Conservation (phyloP, 2,329 filamentous ascomycete genomes). For the Phaeosphaeriaceae sp. region DNA sequence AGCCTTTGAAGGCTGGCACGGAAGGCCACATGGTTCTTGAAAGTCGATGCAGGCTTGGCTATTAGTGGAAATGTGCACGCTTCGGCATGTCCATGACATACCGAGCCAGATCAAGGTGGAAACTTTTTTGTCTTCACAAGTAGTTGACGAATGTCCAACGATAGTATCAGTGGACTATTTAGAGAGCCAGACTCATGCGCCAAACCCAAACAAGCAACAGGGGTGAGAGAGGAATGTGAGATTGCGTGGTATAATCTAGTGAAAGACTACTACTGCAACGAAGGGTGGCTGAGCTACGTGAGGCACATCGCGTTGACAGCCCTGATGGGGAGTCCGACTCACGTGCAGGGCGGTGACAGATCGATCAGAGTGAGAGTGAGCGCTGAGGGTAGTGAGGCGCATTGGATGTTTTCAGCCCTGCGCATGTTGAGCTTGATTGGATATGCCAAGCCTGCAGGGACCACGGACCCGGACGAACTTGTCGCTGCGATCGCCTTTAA, state of each 20-base stretch:
- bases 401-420: conserved; percentile 6
- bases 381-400: conserved; percentile 7
- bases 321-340: too few species aligned
- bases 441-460: conserved; percentile 13
- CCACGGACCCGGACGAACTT: conserved; percentile 12
- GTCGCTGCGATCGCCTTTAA: conserved; percentile 1
- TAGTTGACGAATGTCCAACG: background rate
- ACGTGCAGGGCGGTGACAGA: too few species aligned
- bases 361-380: background rate
- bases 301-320: too few species aligned
- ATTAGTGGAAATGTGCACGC: conserved; percentile 13
- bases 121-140: background rate
- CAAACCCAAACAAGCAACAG: background rate
- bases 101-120: conserved; percentile 1
- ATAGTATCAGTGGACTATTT: too few species aligned
- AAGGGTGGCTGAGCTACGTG: background rate
- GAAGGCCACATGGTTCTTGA: conserved; percentile 39
- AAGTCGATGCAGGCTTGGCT: conserved; percentile 4
- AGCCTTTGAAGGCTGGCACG: conserved; percentile 30
- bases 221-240: conserved; percentile 4
- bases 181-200: background rate
- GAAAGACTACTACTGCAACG: background rate
- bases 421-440: background rate
- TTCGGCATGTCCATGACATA: conserved; percentile 14
- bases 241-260: background rate